A percentile compares a stretch with the other conserved stretches of the same genome.
These are phyloP conservation scores for Suillus subalutaceus DNA, from an alignment of 768 basidiomycete species.

Conservation along the genomic window DNA sequence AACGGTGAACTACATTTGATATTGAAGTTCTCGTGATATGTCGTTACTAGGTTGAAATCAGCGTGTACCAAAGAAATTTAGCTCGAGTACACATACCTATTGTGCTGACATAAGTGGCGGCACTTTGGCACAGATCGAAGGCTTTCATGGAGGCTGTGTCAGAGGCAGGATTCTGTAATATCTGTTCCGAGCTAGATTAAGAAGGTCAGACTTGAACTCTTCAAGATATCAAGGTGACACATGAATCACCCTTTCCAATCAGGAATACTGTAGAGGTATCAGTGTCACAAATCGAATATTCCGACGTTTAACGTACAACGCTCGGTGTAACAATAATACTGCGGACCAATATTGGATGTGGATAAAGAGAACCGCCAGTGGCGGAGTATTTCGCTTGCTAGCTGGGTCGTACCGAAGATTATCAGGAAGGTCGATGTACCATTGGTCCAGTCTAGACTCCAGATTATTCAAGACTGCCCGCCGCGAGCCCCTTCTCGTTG, in stretches of 20 bases:
- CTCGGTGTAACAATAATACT: slow-evolving; percentile 73
- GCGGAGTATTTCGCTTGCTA: slow-evolving; percentile 54
- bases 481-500: slow-evolving; percentile 46
- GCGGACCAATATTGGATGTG: slow-evolving; percentile 80
- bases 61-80: not conserved
- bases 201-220: slow-evolving; percentile 12
- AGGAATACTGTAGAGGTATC: slow-evolving; percentile 55
- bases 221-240: not conserved
- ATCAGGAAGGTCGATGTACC: slow-evolving; percentile 72
- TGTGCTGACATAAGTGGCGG: slow-evolving; percentile 70
- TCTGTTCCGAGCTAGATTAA: slow-evolving; percentile 43
- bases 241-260: slow-evolving; percentile 64
- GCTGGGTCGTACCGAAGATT: slow-evolving; percentile 60
- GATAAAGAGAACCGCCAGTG: slow-evolving; percentile 67
- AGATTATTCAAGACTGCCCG: slow-evolving; percentile 53
- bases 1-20: slow-evolving; percentile 65
- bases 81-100: slow-evolving; percentile 47
- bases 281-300: slow-evolving; percentile 12
- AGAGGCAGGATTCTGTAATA: slow-evolving; percentile 43
- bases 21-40: slow-evolving; percentile 62
- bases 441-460: slow-evolving; percentile 72
- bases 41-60: slow-evolving; percentile 43
- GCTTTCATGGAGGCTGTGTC: slow-evolving; percentile 60
- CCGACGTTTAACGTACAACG: slow-evolving; percentile 60
- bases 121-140: slow-evolving; percentile 74